Base-by-base conservation (phyloP, 108 stramenopile genomes). In the Discostella stelligeroides region DNA sequence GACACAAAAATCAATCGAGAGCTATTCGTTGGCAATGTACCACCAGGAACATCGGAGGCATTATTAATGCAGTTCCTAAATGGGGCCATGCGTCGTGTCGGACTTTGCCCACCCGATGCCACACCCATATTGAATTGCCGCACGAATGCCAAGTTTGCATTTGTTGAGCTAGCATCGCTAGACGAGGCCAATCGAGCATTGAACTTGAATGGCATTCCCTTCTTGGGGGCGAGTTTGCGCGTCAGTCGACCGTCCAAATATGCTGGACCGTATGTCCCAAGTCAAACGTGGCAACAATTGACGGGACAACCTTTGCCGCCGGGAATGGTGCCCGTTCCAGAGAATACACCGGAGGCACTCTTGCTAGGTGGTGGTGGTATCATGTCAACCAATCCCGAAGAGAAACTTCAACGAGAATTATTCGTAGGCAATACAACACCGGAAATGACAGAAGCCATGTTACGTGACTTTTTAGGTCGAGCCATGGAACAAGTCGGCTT, bases 391-490 rank as follows among this genome's bases (percentile, higher is more conserved):
- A 81, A n/a, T 66, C 62, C 88, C 15, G 86, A 86, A 56, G 92
- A 92, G 62, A 93, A 96, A 78, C 46, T 94, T 13, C 78, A 75
- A 54, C 81, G 97, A 5, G 97, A 98, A 79, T 73, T 98, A 13
- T 96, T 96, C 79, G 84, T 98, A 8, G 97, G 96, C 2, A 98
- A 98, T 72, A 95, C 94, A 5, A 91, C 91, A 1, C 93, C 95
- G 1, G 95, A 91, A 70, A 98, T 96, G 97, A 92, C 95, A 1
- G 97, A 95, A 68, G 48, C 53, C 25, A 89, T 93, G 79, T 76
- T 96, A 11, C 73, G 68, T 15, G 97, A 96, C 13, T 94, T 94
- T 66, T 66, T 94, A 57, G 93, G 90, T 0, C 85, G 91, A 66
- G 90, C 90, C 25, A 84, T 94, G 93, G 82, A 86, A 30, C 90